Conservation (phyloP, 2,329 filamentous ascomycete species). For the Neurospora sp. region DNA sequence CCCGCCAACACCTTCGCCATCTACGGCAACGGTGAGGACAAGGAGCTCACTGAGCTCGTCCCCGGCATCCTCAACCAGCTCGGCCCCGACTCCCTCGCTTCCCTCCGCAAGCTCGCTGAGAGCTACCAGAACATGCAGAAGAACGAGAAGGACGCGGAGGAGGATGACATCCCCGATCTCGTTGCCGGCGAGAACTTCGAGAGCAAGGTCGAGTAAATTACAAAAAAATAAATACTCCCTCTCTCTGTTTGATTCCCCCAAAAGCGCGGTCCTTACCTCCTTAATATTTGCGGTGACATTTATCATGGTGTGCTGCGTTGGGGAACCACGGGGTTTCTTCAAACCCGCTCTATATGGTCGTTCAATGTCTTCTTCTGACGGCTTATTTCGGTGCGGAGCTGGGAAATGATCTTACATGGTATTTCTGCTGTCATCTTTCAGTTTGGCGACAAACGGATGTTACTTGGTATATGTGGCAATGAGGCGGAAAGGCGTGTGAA, state of each 20-base stretch:
- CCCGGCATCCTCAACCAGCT: conserved; percentile 99
- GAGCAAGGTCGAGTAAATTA: conserved; percentile 80
- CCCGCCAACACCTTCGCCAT: conserved; percentile 99
- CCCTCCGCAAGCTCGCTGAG: conserved; percentile 95
- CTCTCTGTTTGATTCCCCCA: neutral
- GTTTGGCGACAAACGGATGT: neutral
- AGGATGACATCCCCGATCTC: conserved; percentile 94
- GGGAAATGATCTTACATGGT: neutral
- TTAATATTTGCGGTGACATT: neutral
- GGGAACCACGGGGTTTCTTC: neutral
- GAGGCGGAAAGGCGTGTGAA: neutral
- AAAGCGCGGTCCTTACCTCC: neutral
- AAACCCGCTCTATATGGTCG: neutral
- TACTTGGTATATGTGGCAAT: neutral
- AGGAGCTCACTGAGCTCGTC: conserved; percentile 98
- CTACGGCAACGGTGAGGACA: conserved; percentile 97
- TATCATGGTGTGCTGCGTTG: neutral
- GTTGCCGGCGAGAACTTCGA: conserved; percentile 98
- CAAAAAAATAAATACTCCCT: neutral
- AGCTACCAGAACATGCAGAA: conserved; percentile 99
- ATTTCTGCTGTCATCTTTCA: neutral
- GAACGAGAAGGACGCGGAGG: conserved; percentile 66
- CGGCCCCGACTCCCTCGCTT: conserved; percentile 93
- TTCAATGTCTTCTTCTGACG: neutral
- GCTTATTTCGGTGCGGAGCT: neutral